A percentile compares a stretch with the other conserved stretches of the same genome.
Evolutionary conservation across 768 basidiomycete species (phyloP).

Genomic region (Myochromella boudieri): DNA sequence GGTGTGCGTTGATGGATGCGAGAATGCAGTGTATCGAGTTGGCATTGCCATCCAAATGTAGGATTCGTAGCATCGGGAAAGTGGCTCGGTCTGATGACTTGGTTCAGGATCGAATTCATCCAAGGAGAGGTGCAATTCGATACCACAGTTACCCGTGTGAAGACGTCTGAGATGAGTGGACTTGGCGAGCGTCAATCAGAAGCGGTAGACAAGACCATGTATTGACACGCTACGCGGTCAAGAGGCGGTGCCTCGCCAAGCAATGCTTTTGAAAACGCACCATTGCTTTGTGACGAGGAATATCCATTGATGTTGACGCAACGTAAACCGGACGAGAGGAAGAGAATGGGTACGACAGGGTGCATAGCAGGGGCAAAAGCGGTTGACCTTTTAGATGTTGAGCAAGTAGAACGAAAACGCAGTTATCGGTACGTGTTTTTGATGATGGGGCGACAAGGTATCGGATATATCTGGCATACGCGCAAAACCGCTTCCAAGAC

Average conservation of each 20-base stretch:
- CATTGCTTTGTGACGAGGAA: slow-evolving; percentile 1
- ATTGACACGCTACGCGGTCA: background rate
- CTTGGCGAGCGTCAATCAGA: background rate
- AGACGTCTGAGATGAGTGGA: background rate
- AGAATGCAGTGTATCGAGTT: too few relatives aligned
- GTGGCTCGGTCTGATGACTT: background rate
- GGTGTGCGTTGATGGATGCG: background rate
- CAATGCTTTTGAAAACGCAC: background rate
- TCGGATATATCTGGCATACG: slow-evolving; percentile 1
- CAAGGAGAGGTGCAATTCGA: background rate
- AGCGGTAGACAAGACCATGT: background rate
- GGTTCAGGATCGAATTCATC: background rate
- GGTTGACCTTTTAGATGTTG: background rate
- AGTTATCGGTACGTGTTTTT: background rate
- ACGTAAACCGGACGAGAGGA: too few relatives aligned
- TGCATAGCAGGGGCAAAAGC: background rate
- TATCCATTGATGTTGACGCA: too few relatives aligned
- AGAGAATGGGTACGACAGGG: slow-evolving; percentile 2
- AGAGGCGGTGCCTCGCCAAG: background rate
- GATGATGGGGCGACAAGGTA: background rate
- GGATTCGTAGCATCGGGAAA: too few relatives aligned
- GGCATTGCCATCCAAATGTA: too few relatives aligned
- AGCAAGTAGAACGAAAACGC: background rate
- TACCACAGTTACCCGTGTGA: background rate
- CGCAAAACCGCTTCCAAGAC: background rate